Evolutionary conservation across 1,284 basidiomycete species (phyloP).

Genomic region (Boletus semigastroideus): DNA sequence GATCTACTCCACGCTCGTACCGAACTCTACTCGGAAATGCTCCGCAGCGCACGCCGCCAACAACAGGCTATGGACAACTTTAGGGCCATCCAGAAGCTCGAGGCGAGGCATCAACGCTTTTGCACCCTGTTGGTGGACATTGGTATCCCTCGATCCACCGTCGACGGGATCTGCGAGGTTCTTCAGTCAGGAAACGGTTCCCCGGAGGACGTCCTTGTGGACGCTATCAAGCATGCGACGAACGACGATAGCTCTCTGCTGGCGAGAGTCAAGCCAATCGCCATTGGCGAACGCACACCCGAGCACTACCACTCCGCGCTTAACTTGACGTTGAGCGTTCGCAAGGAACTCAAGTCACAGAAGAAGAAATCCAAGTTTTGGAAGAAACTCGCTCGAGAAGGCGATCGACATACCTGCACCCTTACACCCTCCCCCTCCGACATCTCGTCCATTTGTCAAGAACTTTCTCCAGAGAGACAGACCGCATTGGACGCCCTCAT

Average conservation of each 20-base stretch:
- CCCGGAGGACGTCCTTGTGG: conserved; percentile 46
- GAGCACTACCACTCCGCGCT: conserved; percentile 52
- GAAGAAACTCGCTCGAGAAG: conserved; percentile 44
- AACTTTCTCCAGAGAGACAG: conserved; percentile 42
- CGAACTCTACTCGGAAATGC: conserved; percentile 33
- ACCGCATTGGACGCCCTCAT: conserved; percentile 38
- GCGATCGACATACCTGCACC: conserved; percentile 31
- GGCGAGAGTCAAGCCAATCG: conserved; percentile 44
- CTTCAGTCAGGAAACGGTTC: conserved; percentile 24
- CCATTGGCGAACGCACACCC: conserved; percentile 42
- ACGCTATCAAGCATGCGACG: conserved; percentile 45
- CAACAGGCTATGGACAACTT: conserved; percentile 30
- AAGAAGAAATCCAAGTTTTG: conserved; percentile 47
- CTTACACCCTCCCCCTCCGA: conserved; percentile 52
- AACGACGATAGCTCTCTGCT: conserved; percentile 41
- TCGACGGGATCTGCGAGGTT: conserved; percentile 23
- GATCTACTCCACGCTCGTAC: conserved; percentile 32
- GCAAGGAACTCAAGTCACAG: conserved; percentile 42
- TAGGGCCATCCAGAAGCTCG: conserved; percentile 30
- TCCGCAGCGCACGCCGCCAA: conserved; percentile 19
- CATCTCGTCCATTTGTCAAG: conserved; percentile 48
- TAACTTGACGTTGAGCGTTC: conserved; percentile 44
- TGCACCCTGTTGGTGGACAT: conserved; percentile 33
- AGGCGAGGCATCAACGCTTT: conserved; percentile 28
- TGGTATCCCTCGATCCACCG: conserved; percentile 28